Evolutionary conservation across 2,329 filamentous ascomycete genomes (phyloP).

Genomic region (Botrytis deweyae): DNA sequence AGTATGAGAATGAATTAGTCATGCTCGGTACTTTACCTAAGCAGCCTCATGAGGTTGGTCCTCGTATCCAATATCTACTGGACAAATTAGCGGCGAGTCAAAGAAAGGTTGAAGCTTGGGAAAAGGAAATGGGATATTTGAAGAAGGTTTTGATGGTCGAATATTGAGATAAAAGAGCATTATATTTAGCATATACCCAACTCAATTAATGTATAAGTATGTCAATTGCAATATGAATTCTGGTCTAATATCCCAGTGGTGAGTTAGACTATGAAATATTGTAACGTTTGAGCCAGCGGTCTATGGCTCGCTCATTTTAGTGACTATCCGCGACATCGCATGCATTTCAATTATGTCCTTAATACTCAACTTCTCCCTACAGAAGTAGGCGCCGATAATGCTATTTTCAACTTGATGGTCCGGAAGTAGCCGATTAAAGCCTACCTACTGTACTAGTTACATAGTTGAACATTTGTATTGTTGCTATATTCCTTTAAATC

Average conservation of each 20-base stretch:
- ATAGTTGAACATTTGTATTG: no score
- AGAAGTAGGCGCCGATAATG: no score
- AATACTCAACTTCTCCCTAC: no score
- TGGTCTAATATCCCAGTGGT: neutral
- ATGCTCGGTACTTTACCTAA: constrained; percentile 69
- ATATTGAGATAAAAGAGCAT: constrained; percentile 28
- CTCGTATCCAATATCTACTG: constrained; percentile 70
- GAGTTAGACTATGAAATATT: neutral
- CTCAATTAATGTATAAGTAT: constrained; percentile 22
- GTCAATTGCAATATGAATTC: neutral
- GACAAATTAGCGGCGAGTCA: constrained; percentile 73
- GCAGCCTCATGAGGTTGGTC: constrained; percentile 65
- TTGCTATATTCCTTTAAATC: neutral
- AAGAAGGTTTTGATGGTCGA: constrained; percentile 68
- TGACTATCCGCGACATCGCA: no score
- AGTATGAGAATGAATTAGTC: constrained; percentile 74
- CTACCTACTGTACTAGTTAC: no score
- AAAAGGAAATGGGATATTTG: constrained; percentile 67
- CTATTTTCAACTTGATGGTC: no score
- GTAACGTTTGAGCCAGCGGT: neutral
- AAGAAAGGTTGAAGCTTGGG: constrained; percentile 69
- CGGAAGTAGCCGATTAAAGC: no score
- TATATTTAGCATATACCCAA: constrained; percentile 25
- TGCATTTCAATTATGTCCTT: no score
- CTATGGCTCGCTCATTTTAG: no score